phyloP scores from a whole-genome alignment of 106 monocot species.

The Chionographis japonica region DNA sequence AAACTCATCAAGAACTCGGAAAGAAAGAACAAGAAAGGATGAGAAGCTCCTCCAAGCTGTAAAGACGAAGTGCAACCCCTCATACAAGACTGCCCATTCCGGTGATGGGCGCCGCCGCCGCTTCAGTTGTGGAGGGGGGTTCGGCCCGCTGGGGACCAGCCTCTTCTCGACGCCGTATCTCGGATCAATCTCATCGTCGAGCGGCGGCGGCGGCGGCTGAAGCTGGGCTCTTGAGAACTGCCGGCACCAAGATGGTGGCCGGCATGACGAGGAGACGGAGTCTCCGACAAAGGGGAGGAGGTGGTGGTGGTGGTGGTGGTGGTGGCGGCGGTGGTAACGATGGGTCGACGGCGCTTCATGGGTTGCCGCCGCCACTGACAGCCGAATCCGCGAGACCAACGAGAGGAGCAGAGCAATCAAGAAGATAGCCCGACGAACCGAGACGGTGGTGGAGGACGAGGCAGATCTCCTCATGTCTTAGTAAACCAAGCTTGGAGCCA shows the following conservation, averaged over 20 bases:
- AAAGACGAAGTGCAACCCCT: background rate
- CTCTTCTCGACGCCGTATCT: conserved; percentile 22
- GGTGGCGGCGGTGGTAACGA: background rate
- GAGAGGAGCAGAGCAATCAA: background rate
- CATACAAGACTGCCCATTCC: no score
- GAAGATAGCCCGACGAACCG: background rate
- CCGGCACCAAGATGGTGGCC: background rate
- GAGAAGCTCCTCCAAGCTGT: background rate
- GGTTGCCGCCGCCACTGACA: background rate
- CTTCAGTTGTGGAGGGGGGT: conserved; percentile 18
- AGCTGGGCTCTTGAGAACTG: background rate
- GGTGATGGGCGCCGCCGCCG: no score
- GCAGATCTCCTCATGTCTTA: background rate
- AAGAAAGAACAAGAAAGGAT: conserved; percentile 31
- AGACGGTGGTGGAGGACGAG: background rate
- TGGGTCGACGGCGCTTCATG: background rate
- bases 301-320: conserved; percentile 13
- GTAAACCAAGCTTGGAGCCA: background rate
- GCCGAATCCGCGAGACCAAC: background rate
- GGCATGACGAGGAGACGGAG: background rate
- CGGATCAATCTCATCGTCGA: conserved; percentile 17
- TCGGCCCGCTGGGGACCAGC: conserved; percentile 14
- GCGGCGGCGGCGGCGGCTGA: conserved; percentile 4
- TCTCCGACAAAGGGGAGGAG: background rate
- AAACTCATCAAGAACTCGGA: background rate